A percentile compares a stretch with the other conserved stretches of the same genome.
These are phyloP conservation scores for Hyaloscypha bicolor DNA, from an alignment of 495 filamentous ascomycete genomes.

Conservation along the genomic window DNA sequence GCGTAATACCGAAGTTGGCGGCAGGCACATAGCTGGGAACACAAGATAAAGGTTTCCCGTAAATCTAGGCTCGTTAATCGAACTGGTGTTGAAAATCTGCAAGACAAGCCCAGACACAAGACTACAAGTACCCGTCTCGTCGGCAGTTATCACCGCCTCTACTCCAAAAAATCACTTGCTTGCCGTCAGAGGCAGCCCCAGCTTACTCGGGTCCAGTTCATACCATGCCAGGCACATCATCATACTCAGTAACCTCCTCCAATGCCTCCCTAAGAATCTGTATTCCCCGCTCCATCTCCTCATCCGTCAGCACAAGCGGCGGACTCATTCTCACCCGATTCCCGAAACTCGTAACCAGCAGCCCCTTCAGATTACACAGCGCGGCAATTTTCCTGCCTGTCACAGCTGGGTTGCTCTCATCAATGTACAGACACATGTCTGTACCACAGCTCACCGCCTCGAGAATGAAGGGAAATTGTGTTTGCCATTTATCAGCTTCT, in stretches of 20 bases:
- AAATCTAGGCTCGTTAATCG: too few species aligned
- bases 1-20: too few species aligned
- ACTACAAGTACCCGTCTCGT: too few species aligned
- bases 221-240: not conserved
- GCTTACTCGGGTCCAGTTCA: not conserved
- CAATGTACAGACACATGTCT: slow-evolving; percentile 2
- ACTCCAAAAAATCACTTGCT: too few species aligned
- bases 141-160: too few species aligned
- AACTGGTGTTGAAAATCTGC: too few species aligned
- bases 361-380: not conserved
- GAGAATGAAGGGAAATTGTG: not conserved
- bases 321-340: not conserved
- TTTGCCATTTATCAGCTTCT: not conserved
- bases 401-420: slow-evolving; percentile 4
- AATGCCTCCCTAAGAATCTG: not conserved
- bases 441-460: not conserved
- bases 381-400: not conserved
- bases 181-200: too few species aligned
- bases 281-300: not conserved
- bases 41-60: too few species aligned
- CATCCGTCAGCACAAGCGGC: not conserved
- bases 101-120: too few species aligned
- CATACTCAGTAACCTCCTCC: slow-evolving; percentile 3
- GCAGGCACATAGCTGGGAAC: too few species aligned
- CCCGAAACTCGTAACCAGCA: not conserved